Evolutionary conservation across 139 green algal species (phyloP).

Genomic region (Tetraselmis striata): DNA sequence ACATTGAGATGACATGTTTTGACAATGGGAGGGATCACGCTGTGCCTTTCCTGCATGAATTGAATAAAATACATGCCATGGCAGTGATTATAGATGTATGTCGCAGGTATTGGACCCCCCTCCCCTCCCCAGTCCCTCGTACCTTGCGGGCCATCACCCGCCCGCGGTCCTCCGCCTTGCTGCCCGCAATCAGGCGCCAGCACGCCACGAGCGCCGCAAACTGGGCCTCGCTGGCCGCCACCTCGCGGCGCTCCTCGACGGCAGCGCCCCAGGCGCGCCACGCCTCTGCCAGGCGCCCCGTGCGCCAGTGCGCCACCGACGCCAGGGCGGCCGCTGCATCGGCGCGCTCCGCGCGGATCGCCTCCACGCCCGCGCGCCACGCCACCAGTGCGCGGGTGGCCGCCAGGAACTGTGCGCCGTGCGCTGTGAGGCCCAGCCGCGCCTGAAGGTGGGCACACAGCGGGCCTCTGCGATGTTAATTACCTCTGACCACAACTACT

Average conservation of each 20-base stretch:
- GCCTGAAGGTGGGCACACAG: not conserved
- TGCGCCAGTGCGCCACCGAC: not conserved
- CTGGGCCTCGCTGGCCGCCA: not conserved
- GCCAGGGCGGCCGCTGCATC: not conserved
- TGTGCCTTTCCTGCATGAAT: too few species aligned
- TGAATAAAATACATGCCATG: too few species aligned
- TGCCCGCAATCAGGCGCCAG: not conserved
- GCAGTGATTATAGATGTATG: too few species aligned
- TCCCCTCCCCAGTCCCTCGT: too few species aligned
- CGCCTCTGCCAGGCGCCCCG: not conserved
- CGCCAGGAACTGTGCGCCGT: not conserved
- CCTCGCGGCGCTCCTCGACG: not conserved
- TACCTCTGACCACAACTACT: too few species aligned
- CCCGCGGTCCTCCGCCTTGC: not conserved
- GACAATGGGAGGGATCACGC: too few species aligned
- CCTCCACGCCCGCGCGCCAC: not conserved
- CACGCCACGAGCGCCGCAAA: not conserved
- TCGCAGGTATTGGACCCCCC: too few species aligned
- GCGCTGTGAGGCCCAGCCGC: not conserved
- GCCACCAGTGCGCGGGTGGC: not conserved
- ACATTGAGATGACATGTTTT: too few species aligned
- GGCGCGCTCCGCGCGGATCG: not conserved
- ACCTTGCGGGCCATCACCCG: not conserved
- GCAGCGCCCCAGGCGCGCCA: not conserved
- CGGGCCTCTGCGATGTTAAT: too few species aligned